Evolutionary conservation across 495 filamentous ascomycete genomes (phyloP).

Genomic region (Parathielavia appendiculata): DNA sequence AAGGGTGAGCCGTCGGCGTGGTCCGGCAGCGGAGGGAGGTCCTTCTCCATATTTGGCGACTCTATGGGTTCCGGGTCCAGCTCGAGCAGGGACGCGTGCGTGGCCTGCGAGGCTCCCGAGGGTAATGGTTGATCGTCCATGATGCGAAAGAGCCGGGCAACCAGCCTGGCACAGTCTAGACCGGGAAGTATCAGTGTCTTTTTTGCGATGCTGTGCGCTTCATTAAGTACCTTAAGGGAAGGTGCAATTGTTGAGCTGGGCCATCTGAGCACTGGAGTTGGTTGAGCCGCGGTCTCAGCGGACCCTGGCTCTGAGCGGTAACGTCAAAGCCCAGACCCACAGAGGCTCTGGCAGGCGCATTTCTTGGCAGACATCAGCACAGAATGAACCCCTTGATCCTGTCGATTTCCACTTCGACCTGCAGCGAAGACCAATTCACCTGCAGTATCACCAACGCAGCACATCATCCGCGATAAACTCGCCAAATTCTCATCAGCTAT

Average conservation of each 20-base stretch:
- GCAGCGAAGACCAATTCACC: background rate
- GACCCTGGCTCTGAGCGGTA: too few relatives aligned
- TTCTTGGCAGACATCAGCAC: conserved; percentile 16
- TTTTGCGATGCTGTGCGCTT: background rate
- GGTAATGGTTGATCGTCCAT: conserved; percentile 31
- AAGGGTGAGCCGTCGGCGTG: conserved; percentile 23
- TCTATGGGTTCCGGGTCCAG: conserved; percentile 81
- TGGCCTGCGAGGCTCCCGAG: conserved; percentile 42
- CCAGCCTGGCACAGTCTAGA: background rate
- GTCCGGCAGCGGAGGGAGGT: conserved; percentile 45
- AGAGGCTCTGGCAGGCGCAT: background rate
- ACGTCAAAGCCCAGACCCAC: conserved; percentile 8
- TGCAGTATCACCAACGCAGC: too few relatives aligned
- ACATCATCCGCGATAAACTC: background rate
- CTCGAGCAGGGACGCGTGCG: conserved; percentile 63
- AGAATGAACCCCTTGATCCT: background rate
- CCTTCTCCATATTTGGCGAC: conserved; percentile 52
- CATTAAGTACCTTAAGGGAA: too few relatives aligned
- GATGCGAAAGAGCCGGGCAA: conserved; percentile 8
- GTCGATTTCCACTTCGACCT: background rate
- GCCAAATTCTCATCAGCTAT: too few relatives aligned
- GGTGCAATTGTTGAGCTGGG: conserved; percentile 9
- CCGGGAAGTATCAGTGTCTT: background rate
- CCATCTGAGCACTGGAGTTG: background rate
- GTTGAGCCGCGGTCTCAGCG: conserved; percentile 5